Percentiles rank a stretch among this genome's conserved stretches.
These are phyloP conservation scores for Xanthoceras sorbifolium DNA, from an alignment of 345 rosid species.

Conservation along the genomic window DNA sequence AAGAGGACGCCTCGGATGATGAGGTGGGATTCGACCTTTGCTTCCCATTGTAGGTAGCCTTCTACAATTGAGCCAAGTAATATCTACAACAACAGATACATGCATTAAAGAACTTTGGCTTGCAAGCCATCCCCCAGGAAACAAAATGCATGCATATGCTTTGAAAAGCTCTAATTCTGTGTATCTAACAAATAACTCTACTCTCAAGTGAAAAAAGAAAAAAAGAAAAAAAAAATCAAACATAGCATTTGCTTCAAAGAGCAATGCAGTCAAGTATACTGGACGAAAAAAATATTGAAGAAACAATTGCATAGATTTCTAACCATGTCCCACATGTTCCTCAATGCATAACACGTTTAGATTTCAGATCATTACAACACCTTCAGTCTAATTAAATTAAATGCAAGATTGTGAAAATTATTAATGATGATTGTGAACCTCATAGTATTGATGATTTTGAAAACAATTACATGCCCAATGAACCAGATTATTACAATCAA, in stretches of 20 bases:
- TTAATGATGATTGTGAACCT: too few relatives aligned
- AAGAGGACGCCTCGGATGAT: slow-evolving; percentile 64
- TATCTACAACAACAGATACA: background rate
- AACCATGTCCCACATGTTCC: too few relatives aligned
- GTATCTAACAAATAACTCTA: background rate
- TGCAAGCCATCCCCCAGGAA: background rate
- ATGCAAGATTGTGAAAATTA: too few relatives aligned
- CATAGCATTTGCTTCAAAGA: too few relatives aligned
- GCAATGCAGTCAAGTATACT: background rate
- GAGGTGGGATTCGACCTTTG: slow-evolving; percentile 76
- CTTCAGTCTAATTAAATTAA: background rate
- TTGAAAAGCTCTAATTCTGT: background rate
- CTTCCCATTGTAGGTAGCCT: slow-evolving; percentile 59
- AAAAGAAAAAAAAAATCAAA: too few relatives aligned
- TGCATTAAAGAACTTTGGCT: background rate
- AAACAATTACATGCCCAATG: background rate
- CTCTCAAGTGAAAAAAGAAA: too few relatives aligned
- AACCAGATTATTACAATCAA: background rate
- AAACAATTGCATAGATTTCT: too few relatives aligned
- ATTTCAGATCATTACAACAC: background rate
- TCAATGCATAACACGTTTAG: background rate
- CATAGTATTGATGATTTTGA: background rate
- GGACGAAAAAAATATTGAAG: too few relatives aligned
- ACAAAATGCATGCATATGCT: background rate
- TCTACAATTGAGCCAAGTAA: slow-evolving; percentile 23